Base-by-base conservation (phyloP, 2,329 filamentous ascomycete species). In the Pseudocercospora eumusae region DNA sequence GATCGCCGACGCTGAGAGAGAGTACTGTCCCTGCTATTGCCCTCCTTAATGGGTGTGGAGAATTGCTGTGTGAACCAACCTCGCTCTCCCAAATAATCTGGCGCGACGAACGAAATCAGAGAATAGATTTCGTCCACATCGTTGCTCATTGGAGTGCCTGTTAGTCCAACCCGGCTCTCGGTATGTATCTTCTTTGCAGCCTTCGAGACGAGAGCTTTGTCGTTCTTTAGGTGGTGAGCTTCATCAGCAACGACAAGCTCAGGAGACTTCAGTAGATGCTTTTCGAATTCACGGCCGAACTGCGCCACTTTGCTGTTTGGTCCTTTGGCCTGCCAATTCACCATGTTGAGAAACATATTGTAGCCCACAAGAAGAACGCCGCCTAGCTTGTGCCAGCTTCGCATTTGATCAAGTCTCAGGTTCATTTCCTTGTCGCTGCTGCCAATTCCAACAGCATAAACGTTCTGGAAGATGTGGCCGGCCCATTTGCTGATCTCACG, bases 21-120 rank as follows among this genome's bases (percentile, higher is more conserved):
- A 0, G 75, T 79, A 70, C 89, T 92, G 64, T 93, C 89, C 1
- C 76, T 71, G 62, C 84, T 89, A 1, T 93, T 81, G 0, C 93
- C 93, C 10, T 83, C 78, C 58, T 88, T 81, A 65, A 97, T 96
- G 0, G 91, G 90, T 2, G 81, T 82, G 4, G 86, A 83, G 71
- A 89, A 96, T n/a, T 87, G 83, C 0, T 80, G 73, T 20, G 81
- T 83, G 74, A 97, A 97, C 70, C 93, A 88, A 0, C 75, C 70
- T 9, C 82, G 75, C 3, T 84, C 81, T 0, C 91, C 92, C 2
- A 96, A 81, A 72, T 91, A 96, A 23, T 85, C 86, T 0, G 90
- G 90, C 1, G 91, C 88, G 56, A 95, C 86, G 91, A 92, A 96
- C 65, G 93, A 84, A 61, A 96, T 88, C 85, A 96, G 91, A n/a